A percentile compares a stretch with the other conserved stretches of the same genome.
phyloP scores from a whole-genome alignment of 1,284 basidiomycete species.

The Taiwanofungus camphoratus region DNA sequence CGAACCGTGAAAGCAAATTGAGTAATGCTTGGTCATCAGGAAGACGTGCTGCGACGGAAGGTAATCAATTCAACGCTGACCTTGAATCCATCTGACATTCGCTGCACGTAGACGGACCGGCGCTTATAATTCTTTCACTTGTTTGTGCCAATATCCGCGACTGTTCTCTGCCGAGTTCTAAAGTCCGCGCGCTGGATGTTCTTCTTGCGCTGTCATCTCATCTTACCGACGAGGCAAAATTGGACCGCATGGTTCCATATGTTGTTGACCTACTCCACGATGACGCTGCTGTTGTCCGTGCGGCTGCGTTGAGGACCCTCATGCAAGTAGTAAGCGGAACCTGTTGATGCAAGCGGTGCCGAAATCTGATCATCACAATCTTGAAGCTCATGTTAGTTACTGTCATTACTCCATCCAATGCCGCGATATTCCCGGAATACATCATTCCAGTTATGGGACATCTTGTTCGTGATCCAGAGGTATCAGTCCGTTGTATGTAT shows the following conservation, averaged over 20 bases:
- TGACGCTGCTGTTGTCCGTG: slow-evolving; percentile 75
- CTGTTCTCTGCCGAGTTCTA: slow-evolving; percentile 82
- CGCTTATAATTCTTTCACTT: slow-evolving; percentile 77
- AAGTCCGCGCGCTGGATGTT: slow-evolving; percentile 81
- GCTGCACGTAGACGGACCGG: slow-evolving; percentile 62
- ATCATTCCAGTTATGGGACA: slow-evolving; percentile 88
- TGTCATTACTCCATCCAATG: slow-evolving; percentile 88
- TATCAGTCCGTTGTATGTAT: slow-evolving; percentile 86
- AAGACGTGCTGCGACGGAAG: slow-evolving; percentile 58
- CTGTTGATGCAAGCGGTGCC: neutral
- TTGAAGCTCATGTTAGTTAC: slow-evolving; percentile 76
- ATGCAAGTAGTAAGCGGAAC: slow-evolving; percentile 69
- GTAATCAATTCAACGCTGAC: slow-evolving; percentile 28
- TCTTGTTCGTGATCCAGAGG: slow-evolving; percentile 77
- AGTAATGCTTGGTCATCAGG: slow-evolving; percentile 34
- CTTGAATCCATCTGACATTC: neutral
- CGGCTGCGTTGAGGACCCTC: slow-evolving; percentile 74
- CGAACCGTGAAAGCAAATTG: slow-evolving; percentile 60
- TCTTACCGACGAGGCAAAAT: slow-evolving; percentile 91
- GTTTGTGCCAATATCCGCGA: slow-evolving; percentile 90
- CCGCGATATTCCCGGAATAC: slow-evolving; percentile 88
- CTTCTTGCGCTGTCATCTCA: slow-evolving; percentile 80
- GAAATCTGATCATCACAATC: slow-evolving; percentile 1
- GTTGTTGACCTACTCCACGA: slow-evolving; percentile 87
- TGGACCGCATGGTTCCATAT: slow-evolving; percentile 92